phyloP scores from a whole-genome alignment of 148 eudicot genomes.

The Nepenthes gracilis region DNA sequence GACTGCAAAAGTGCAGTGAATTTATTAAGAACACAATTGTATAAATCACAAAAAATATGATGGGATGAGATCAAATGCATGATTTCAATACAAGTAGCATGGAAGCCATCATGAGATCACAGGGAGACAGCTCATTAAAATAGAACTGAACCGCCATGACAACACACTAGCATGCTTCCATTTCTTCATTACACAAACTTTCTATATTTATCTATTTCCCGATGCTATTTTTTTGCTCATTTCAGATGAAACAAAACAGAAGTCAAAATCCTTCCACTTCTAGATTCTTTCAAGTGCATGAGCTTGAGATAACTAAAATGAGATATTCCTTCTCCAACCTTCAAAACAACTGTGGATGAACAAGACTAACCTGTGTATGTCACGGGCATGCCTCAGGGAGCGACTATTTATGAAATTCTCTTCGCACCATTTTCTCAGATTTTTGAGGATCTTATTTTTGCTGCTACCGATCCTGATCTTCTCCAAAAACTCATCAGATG shows the following conservation, averaged over 20 bases:
- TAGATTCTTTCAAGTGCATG: not conserved
- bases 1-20: slow-evolving; percentile 35
- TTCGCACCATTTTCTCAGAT: slow-evolving; percentile 77
- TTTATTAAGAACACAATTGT: not conserved
- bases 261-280: too few relatives aligned
- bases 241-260: too few relatives aligned
- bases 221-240: too few relatives aligned
- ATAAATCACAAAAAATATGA: not conserved
- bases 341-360: not conserved
- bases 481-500: slow-evolving; percentile 52
- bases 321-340: not conserved
- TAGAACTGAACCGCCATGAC: too few relatives aligned
- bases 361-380: slow-evolving; percentile 65
- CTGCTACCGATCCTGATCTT: slow-evolving; percentile 33
- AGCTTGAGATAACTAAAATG: not conserved
- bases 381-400: slow-evolving; percentile 80
- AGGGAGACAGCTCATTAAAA: too few relatives aligned
- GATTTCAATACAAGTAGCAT: not conserved
- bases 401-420: slow-evolving; percentile 79
- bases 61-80: not conserved
- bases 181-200: too few relatives aligned
- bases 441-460: slow-evolving; percentile 59
- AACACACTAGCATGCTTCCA: too few relatives aligned
- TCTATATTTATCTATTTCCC: too few relatives aligned
- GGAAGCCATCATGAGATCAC: too few relatives aligned